A percentile compares a stretch with the other conserved stretches of the same genome.
These are phyloP conservation scores for Talaromyces sp. DNA, from an alignment of 2,329 filamentous ascomycete genomes.

Conservation along the genomic window DNA sequence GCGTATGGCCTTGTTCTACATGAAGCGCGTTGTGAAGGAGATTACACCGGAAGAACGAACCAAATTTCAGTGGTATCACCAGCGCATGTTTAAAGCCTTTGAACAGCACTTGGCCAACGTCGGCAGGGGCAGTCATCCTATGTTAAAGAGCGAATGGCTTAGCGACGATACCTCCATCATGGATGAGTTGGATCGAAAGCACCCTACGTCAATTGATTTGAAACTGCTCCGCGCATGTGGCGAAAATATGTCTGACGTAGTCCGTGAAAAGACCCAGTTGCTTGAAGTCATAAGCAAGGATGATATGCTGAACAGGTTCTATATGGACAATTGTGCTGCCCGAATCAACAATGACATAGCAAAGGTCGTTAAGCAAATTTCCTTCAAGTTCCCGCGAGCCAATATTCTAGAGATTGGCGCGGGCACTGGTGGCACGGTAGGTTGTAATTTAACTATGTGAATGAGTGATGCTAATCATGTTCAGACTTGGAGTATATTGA, in stretches of 20 bases:
- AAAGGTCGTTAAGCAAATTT: constrained; percentile 28
- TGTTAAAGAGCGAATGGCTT: constrained; percentile 1
- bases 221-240: constrained; percentile 17
- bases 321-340: constrained; percentile 21
- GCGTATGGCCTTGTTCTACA: constrained; percentile 1
- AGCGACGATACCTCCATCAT: not conserved
- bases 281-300: constrained; percentile 34
- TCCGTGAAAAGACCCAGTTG: constrained; percentile 30
- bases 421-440: constrained; percentile 40
- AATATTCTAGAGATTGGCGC: constrained; percentile 42
- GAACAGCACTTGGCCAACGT: not conserved
- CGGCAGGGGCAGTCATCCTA: not conserved
- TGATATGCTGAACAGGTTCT: constrained; percentile 30
- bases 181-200: not conserved
- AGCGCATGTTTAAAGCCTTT: not conserved
- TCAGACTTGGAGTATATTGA: constrained; percentile 12
- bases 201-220: not conserved
- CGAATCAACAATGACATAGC: constrained; percentile 7
- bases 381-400: constrained; percentile 36
- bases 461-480: constrained; percentile 14
- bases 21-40: not conserved
- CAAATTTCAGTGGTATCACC: constrained; percentile 1
- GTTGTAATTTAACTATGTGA: constrained; percentile 22
- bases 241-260: constrained; percentile 27
- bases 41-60: not conserved